These are phyloP conservation scores for Sarocladium oryzae DNA, from an alignment of 2,329 filamentous ascomycete genomes.

Conservation along the genomic window DNA sequence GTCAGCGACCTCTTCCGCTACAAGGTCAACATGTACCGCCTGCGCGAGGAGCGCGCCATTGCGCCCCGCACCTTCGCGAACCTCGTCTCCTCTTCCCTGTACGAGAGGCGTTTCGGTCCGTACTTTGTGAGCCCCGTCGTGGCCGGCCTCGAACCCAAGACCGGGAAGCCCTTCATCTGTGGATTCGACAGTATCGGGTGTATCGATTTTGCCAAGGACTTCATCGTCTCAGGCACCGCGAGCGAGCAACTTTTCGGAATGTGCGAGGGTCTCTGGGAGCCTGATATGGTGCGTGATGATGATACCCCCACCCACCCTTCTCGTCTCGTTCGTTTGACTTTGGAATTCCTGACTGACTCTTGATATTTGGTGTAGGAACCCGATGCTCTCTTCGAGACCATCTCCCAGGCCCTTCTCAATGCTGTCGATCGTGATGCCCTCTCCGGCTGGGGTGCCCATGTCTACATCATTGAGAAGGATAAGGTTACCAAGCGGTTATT, in stretches of 20 bases:
- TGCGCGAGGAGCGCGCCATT: slow-evolving; percentile 96
- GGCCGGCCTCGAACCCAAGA: slow-evolving; percentile 90
- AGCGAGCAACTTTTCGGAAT: slow-evolving; percentile 98
- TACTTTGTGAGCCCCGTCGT: slow-evolving; percentile 95
- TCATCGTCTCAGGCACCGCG: slow-evolving; percentile 94
- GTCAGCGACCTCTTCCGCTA: slow-evolving; percentile 97
- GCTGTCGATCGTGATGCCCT: slow-evolving; percentile 94
- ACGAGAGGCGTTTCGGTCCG: slow-evolving; percentile 92
- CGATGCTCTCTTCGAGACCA: slow-evolving; percentile 96
- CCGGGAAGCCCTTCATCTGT: slow-evolving; percentile 93
- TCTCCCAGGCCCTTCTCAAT: slow-evolving; percentile 91
- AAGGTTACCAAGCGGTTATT: slow-evolving; percentile 99
- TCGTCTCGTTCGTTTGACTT: no score
- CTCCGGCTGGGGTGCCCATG: slow-evolving; percentile 96
- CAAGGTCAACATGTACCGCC: slow-evolving; percentile 99
- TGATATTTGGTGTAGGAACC: slow-evolving; percentile 64
- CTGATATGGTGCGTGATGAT: slow-evolving; percentile 72
- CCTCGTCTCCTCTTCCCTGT: slow-evolving; percentile 82
- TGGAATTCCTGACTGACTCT: not conserved
- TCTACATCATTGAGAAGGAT: slow-evolving; percentile 99
- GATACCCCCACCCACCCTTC: not conserved
- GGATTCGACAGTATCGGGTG: slow-evolving; percentile 99
- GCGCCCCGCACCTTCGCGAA: slow-evolving; percentile 93
- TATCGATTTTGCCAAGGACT: slow-evolving; percentile 99
- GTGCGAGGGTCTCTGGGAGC: slow-evolving; percentile 97